Percentiles rank a stretch among this genome's conserved stretches.
These are phyloP conservation scores for Crucihimalaya himalaica DNA, from an alignment of 345 rosid species.

Conservation along the genomic window DNA sequence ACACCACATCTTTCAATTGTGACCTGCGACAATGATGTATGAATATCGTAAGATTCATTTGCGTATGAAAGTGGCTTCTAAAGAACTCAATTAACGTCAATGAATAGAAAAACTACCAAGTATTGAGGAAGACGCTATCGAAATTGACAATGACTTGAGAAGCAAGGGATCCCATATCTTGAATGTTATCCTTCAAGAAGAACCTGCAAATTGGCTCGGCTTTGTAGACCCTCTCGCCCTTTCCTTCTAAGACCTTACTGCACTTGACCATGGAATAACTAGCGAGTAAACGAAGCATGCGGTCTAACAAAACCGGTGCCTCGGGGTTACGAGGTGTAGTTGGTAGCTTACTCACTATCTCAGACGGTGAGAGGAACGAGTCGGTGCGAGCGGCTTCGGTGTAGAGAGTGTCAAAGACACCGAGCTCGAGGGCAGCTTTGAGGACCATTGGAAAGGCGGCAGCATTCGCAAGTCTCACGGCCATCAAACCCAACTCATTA, in stretches of 20 bases:
- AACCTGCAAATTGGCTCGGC: slow-evolving; percentile 52
- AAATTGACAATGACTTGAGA: slow-evolving; percentile 47
- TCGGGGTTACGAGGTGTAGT: slow-evolving; percentile 44
- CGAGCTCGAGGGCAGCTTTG: slow-evolving; percentile 50
- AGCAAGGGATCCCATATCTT: slow-evolving; percentile 45
- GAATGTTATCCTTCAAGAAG: slow-evolving; percentile 37
- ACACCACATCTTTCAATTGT: slow-evolving; percentile 50
- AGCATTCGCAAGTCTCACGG: slow-evolving; percentile 41
- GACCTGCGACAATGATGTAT: slow-evolving; percentile 30
- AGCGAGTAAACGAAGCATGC: slow-evolving; percentile 54
- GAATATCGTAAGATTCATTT: neutral
- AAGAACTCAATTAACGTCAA: neutral
- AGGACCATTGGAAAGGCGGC: slow-evolving; percentile 49
- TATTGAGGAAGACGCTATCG: slow-evolving; percentile 46
- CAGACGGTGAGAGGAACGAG: slow-evolving; percentile 42
- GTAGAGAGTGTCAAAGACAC: slow-evolving; percentile 47
- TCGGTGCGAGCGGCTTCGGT: slow-evolving; percentile 16
- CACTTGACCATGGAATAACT: slow-evolving; percentile 48
- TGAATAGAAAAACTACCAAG: slow-evolving; percentile 40
- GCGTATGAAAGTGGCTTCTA: neutral
- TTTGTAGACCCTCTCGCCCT: slow-evolving; percentile 40
- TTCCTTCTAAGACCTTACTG: neutral
- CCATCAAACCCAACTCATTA: slow-evolving; percentile 46
- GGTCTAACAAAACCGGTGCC: slow-evolving; percentile 47
- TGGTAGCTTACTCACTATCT: slow-evolving; percentile 47